Evolutionary conservation across 129 eudicot genomes (phyloP).

Genomic region (Cynara cardunculus): DNA sequence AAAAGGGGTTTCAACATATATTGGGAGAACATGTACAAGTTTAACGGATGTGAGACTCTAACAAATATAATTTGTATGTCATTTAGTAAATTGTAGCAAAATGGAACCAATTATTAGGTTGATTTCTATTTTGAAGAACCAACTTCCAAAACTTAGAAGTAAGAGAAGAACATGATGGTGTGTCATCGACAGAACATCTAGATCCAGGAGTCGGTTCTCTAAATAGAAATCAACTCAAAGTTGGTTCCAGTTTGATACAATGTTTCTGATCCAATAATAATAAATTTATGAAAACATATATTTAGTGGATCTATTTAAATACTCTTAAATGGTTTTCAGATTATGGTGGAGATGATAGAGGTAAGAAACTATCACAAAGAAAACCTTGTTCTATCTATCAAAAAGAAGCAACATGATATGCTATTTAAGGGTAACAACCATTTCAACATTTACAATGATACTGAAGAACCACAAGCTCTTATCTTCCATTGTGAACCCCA

Average conservation of each 20-base stretch:
- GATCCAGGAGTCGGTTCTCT: too few relatives aligned
- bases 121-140: background rate
- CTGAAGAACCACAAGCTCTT: slow-evolving; percentile 23
- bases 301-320: background rate
- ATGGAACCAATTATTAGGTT: background rate
- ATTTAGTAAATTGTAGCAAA: background rate
- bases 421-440: slow-evolving; percentile 4
- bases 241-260: background rate
- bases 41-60: too few relatives aligned
- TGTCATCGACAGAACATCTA: too few relatives aligned
- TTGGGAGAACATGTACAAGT: background rate
- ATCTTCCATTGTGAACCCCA: slow-evolving; percentile 26
- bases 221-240: background rate
- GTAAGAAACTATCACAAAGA: slow-evolving; percentile 14
- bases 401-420: slow-evolving; percentile 22
- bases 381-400: slow-evolving; percentile 19
- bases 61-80: background rate
- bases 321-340: slow-evolving; percentile 7
- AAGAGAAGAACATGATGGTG: background rate
- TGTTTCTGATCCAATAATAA: background rate
- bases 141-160: background rate
- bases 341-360: slow-evolving; percentile 28
- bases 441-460: slow-evolving; percentile 2
- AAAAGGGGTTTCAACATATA: too few relatives aligned
- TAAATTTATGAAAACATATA: background rate